Evolutionary conservation across 176 grass and related monocot genomes (phyloP).

Genomic region (Coix lacrymajobi): DNA sequence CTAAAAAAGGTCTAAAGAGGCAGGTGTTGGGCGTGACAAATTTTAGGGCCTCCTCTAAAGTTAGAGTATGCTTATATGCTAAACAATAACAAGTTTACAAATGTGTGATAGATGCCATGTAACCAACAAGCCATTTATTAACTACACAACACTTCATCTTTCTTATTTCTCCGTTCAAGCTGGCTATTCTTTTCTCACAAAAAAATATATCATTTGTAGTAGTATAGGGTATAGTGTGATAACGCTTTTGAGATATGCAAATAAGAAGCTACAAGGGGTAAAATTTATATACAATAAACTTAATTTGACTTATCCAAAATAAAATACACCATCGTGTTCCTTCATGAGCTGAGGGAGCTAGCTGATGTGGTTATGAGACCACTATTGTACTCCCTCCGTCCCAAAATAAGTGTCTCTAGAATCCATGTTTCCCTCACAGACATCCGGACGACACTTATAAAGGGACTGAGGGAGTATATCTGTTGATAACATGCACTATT

Average conservation of each 20-base stretch:
- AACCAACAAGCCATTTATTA: background rate
- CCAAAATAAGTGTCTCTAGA: too few species aligned
- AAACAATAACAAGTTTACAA: background rate
- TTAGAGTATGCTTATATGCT: background rate
- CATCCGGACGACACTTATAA: too few species aligned
- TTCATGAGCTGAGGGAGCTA: background rate
- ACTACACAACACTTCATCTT: background rate
- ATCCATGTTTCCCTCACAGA: too few species aligned
- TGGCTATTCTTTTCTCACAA: background rate
- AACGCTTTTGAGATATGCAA: background rate
- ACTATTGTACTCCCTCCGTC: too few species aligned
- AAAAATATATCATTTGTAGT: background rate
- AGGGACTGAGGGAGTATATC: too few species aligned
- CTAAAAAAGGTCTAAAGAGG: too few species aligned
- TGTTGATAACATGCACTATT: background rate
- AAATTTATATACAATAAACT: background rate
- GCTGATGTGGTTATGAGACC: background rate
- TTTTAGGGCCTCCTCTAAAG: too few species aligned
- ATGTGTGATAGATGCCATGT: background rate
- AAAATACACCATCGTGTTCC: background rate
- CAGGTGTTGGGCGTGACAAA: too few species aligned
- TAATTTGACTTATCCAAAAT: background rate
- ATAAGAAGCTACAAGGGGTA: background rate
- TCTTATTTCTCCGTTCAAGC: background rate
- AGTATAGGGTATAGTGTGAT: background rate